A percentile compares a stretch with the other conserved stretches of the same genome.
These are phyloP conservation scores for Kurtzmaniella quercitrusa DNA, from an alignment of 1,139 yeast species.

Conservation along the genomic window DNA sequence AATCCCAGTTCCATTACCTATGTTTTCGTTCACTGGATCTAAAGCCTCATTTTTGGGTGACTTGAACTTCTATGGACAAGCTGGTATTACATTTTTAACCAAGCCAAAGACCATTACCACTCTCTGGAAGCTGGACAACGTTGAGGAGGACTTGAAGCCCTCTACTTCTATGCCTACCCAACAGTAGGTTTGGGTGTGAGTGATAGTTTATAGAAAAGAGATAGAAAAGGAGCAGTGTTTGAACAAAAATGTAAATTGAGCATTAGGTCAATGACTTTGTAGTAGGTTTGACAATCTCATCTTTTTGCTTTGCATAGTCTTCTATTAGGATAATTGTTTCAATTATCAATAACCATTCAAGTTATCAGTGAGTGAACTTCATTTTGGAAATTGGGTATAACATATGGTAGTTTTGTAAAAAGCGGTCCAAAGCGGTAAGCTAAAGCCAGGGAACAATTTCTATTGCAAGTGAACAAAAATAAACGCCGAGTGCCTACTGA, in stretches of 20 bases:
- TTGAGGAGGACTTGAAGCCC: slow-evolving; percentile 45
- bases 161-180: slow-evolving; percentile 71
- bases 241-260: background rate
- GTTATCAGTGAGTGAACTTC: too few species aligned
- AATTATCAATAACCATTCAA: too few species aligned
- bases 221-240: background rate
- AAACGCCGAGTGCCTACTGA: too few species aligned
- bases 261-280: too few species aligned
- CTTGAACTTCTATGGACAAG: slow-evolving; percentile 75
- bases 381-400: too few species aligned
- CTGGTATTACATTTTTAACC: slow-evolving; percentile 69
- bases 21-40: slow-evolving; percentile 79
- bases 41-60: slow-evolving; percentile 77
- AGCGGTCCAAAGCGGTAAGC: too few species aligned
- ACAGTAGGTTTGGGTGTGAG: slow-evolving; percentile 16
- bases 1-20: slow-evolving; percentile 80
- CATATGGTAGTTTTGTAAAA: too few species aligned
- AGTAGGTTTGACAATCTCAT: too few species aligned
- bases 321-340: too few species aligned
- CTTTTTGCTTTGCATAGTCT: too few species aligned
- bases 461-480: too few species aligned
- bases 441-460: too few species aligned
- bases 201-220: background rate
- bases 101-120: slow-evolving; percentile 75
- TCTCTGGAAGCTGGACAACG: slow-evolving; percentile 61